Evolutionary conservation across 768 basidiomycete genomes (phyloP).

Genomic region (Phaeotremella skinneri): DNA sequence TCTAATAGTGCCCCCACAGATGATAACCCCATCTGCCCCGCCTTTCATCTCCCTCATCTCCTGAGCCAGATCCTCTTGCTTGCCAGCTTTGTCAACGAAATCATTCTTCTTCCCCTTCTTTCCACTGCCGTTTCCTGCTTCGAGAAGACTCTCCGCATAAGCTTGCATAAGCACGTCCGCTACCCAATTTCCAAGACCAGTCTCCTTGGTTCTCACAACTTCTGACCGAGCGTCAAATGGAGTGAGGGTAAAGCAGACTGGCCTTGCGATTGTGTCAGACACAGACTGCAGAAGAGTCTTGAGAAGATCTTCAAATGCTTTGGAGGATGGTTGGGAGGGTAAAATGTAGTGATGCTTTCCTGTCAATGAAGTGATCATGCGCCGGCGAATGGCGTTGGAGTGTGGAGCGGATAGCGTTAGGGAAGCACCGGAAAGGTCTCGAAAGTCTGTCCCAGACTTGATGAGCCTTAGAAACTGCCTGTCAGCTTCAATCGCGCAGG

Average conservation of each 20-base stretch:
- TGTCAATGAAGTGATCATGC: conserved; percentile 59
- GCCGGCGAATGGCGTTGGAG: conserved; percentile 63
- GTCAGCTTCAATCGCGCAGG: not conserved
- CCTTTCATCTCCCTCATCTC: conserved; percentile 32
- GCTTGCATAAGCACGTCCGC: conserved; percentile 79
- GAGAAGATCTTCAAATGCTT: conserved; percentile 61
- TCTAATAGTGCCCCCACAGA: conserved; percentile 78
- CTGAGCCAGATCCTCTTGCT: conserved; percentile 52
- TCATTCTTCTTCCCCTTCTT: not conserved
- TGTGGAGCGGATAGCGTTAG: conserved; percentile 62
- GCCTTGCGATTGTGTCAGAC: conserved; percentile 65
- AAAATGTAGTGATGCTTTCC: conserved; percentile 67
- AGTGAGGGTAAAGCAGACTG: conserved; percentile 69
- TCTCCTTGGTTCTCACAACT: conserved; percentile 72
- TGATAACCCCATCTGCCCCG: conserved; percentile 76
- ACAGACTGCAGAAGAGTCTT: conserved; percentile 67
- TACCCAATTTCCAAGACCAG: conserved; percentile 65
- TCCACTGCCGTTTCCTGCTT: conserved; percentile 1
- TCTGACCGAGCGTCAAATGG: conserved; percentile 71
- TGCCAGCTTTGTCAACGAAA: conserved; percentile 58
- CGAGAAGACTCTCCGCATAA: conserved; percentile 54
- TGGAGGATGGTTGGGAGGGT: conserved; percentile 62
- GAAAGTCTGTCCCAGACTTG: conserved; percentile 88
- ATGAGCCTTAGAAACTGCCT: conserved; percentile 51
- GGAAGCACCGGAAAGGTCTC: conserved; percentile 73